Base-by-base conservation (phyloP, 208 protist species). In the Trypanosoma vivax region DNA sequence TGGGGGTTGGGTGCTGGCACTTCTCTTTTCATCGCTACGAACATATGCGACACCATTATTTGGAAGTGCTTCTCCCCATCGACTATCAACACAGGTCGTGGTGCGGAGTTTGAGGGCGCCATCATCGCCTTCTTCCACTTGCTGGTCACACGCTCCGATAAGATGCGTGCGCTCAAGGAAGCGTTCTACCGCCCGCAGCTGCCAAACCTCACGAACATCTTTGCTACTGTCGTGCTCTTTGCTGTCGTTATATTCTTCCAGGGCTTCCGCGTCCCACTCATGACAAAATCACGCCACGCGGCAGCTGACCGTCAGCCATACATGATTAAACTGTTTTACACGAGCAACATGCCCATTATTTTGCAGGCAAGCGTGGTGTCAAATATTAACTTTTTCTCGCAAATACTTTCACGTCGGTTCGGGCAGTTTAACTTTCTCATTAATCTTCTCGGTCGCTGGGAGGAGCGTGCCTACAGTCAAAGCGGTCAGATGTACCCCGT, bases 271-370 rank as follows among this genome's bases (percentile, higher is more conserved):
- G 96, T 99, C 25, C 95, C 93, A 27, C 84, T 99, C 25, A 88
- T 87, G 75, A 93, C 85, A 11, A 91, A 83, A 50, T 87, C 72
- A 39, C 83, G 93, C 60, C 83, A 76, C 67, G 70, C 74, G 38
- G 73, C 65, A 39, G 67, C 63, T 30, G 82, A 88, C 54, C 84
- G 88, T 39, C 77, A 89, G 66, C 81, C 89, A 11, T 99, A 99
- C 90, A 97, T 98, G 51, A 99, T 99, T 68, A 99, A 99, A 78
- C 94, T 99, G 47, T 99, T 99, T 86, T 99, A 99, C 90, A 99
- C 98, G 5, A 98, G 96, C 58, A 99, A 99, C 83, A 99, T 99
- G 79, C 99, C 99, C 37, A 99, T 99, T 83, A 99, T 99, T 73
- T 76, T 99, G 19, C 98, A 99, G 83, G 97, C 96, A 7, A 98